These are phyloP conservation scores for Penstemon eatonii DNA, from an alignment of 257 asterid genomes.

Conservation along the genomic window DNA sequence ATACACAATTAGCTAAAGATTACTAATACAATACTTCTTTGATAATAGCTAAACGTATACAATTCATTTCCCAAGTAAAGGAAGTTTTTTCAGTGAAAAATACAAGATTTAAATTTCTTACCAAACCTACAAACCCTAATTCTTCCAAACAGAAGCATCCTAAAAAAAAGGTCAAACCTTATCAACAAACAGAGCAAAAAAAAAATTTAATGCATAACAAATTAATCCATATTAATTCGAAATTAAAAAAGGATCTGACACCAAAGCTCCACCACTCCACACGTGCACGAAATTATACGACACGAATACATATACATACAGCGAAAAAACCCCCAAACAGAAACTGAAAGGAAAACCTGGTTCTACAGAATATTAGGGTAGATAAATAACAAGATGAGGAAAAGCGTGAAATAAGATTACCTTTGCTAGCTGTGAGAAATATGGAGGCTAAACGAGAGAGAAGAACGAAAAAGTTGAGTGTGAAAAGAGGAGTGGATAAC, in stretches of 20 bases:
- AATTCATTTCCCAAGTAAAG: too few species aligned
- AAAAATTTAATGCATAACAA: not conserved
- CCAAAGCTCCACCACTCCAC: not conserved
- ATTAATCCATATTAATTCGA: not conserved
- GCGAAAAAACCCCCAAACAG: conserved; percentile 2
- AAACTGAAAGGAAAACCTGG: not conserved
- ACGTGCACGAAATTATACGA: not conserved
- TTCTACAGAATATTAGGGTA: too few species aligned
- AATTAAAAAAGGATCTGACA: not conserved
- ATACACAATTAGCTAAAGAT: too few species aligned
- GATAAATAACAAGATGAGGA: not conserved
- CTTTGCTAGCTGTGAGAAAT: conserved; percentile 31
- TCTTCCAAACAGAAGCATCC: not conserved
- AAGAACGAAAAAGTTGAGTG: conserved; percentile 10
- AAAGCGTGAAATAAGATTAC: conserved; percentile 19
- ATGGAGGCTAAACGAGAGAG: conserved; percentile 17
- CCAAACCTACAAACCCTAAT: conserved; percentile 12
- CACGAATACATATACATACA: not conserved
- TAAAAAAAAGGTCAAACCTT: not conserved
- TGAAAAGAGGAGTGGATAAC: conserved; percentile 22
- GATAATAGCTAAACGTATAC: too few species aligned
- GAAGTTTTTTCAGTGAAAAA: too few species aligned
- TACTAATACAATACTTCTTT: too few species aligned
- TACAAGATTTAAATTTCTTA: not conserved
- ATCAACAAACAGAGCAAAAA: not conserved